Percentiles rank a stretch among this genome's conserved stretches.
phyloP scores from a whole-genome alignment of 345 rosid species.

The Xanthoceras sorbifolium region DNA sequence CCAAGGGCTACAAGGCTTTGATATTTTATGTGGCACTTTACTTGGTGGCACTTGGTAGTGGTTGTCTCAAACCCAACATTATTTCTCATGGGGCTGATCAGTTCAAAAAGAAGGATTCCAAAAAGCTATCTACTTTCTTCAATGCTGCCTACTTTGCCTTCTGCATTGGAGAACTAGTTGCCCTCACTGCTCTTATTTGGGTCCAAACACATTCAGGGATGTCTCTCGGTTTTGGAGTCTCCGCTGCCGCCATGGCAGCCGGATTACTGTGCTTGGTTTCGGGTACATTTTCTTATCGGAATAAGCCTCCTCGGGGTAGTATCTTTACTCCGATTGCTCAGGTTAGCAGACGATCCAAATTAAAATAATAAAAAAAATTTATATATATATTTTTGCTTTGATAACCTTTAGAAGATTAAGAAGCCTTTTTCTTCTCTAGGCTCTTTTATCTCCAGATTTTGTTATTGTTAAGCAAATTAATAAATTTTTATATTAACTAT shows the following conservation, averaged over 20 bases:
- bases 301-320: constrained; percentile 73
- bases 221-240: constrained; percentile 92
- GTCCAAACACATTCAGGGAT: constrained; percentile 93
- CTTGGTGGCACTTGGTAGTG: constrained; percentile 94
- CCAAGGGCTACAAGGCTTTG: constrained; percentile 61
- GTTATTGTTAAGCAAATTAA: neutral
- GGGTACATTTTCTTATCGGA: constrained; percentile 62
- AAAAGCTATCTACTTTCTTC: constrained; percentile 82
- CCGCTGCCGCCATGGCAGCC: constrained; percentile 82
- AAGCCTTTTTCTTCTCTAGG: neutral
- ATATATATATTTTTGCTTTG: no score
- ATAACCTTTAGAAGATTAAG: no score
- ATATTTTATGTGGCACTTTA: constrained; percentile 74
- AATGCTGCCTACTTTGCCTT: constrained; percentile 90
- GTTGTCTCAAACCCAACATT: constrained; percentile 95
- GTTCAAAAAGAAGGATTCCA: constrained; percentile 52
- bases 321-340: constrained; percentile 89
- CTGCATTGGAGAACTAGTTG: constrained; percentile 78
- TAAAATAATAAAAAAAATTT: no score
- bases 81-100: constrained; percentile 94
- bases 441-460: neutral
- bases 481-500: neutral
- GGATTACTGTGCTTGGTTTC: constrained; percentile 66
- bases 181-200: constrained; percentile 88
- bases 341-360: constrained; percentile 32